Percentiles rank a stretch among this genome's conserved stretches.
Conservation (phyloP, 2,329 filamentous ascomycete species). For the Fusarium keratoplasticum region DNA sequence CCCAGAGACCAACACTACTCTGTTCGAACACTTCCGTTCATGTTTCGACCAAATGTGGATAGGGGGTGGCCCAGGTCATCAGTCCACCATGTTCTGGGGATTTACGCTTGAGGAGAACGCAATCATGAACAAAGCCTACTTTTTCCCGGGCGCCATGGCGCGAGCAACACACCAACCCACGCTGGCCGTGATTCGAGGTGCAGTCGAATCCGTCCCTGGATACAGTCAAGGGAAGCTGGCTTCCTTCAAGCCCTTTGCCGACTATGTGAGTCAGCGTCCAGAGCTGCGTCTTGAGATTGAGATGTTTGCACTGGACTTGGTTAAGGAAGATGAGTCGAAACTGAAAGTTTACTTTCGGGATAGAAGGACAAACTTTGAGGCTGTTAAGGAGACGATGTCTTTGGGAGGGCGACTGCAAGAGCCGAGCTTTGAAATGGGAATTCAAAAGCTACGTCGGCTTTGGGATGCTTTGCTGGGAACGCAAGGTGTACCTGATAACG, state of each 20-base stretch:
- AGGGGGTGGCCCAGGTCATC: neutral
- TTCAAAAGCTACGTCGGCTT: slow-evolving; percentile 28
- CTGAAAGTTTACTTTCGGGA: slow-evolving; percentile 53
- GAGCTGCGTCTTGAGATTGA: slow-evolving; percentile 14
- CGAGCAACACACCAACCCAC: neutral
- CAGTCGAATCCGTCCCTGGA: slow-evolving; percentile 32
- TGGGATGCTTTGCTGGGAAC: slow-evolving; percentile 34
- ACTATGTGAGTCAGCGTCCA: neutral
- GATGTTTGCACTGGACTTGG: slow-evolving; percentile 51
- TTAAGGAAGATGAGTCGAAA: slow-evolving; percentile 43
- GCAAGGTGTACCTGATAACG: slow-evolving; percentile 2
- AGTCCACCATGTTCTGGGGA: slow-evolving; percentile 16
- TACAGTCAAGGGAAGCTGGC: neutral
- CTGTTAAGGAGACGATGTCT: slow-evolving; percentile 42
- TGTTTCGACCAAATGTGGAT: neutral
- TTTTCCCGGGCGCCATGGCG: slow-evolving; percentile 19
- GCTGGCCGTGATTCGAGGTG: slow-evolving; percentile 12
- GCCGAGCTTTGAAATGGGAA: slow-evolving; percentile 15
- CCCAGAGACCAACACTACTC: neutral
- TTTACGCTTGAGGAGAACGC: slow-evolving; percentile 1
- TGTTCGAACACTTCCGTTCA: slow-evolving; percentile 6
- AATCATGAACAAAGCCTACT: slow-evolving; percentile 9
- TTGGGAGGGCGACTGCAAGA: slow-evolving; percentile 32
- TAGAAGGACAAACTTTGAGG: slow-evolving; percentile 45
- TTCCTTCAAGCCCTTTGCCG: neutral